Evolutionary conservation across 2,329 filamentous ascomycete species (phyloP), one percentile per base, ranked within the genome.

Genomic region (Phaeophleospora eucalypticola): DNA sequence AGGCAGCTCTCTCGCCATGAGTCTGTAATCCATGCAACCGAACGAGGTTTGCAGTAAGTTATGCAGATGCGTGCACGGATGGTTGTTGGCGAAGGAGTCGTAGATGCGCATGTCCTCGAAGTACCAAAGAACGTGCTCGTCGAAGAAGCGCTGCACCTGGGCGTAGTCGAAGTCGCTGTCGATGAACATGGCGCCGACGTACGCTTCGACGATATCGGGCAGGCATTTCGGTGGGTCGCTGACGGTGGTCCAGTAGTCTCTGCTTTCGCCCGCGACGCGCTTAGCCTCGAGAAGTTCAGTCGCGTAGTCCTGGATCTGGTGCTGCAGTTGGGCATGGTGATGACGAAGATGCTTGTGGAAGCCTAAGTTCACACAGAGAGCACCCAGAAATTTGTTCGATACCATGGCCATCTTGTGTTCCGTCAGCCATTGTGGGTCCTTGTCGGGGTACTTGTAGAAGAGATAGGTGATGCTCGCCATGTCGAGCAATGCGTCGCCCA

Each of bases 391-490:
- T 51, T 90, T 89, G 70, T 98, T 98, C 43, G 88, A 93, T 0
- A 93, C 90, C 87, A 98, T 96, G n/a, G 90, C 89, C 83, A 94
- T 96, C 71, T 97, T 97, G 75, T 97, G 91, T 68, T 97, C 93
- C 0, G 93, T 97, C 49, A 98, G 75, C 91, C 91, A 97, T 65
- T 97, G 90, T 0, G 93, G 91, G 60, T 95, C 89, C 48, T 85
- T 87, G 42, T 80, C 73, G 0, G 89, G 89, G 58, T 86, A 89
- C 3, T 74, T 76, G 56, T 82, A 77, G 69, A 89, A 97, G 3
- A 98, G 76, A 58, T 87, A 82, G 58, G 90, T 86, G 45, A 97
- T 84, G 59, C 85, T 88, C 9, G 77, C 85, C 81, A 91, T 86
- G 63, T 96, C 90, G 1, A 95, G 81, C 2, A 97, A 75, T 0